Evolutionary conservation across 2,329 filamentous ascomycete genomes (phyloP), one percentile per base, ranked within the genome.

Genomic region (Hypoxylon sp.): DNA sequence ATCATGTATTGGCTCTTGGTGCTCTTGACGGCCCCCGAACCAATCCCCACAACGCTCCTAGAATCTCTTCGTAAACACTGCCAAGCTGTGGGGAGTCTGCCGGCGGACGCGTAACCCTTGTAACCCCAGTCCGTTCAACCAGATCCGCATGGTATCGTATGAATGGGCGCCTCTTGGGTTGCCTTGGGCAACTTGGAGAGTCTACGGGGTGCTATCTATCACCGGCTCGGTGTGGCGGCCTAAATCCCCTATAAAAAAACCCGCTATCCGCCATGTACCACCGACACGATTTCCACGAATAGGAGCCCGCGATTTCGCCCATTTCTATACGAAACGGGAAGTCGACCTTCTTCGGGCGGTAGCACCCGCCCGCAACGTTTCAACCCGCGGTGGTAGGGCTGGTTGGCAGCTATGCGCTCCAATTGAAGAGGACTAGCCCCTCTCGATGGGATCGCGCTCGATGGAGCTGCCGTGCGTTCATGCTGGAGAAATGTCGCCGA

Each of bases 291-390:
- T 43, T 43, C 40, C 40, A 29, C 17, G 17, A 51, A 47, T 36
- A 15, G 8, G 15, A 32, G 7, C 9, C 19, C 8, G 6, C 20
- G 9, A 12, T 34, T 23, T 12, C 12, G 7, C n/a, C 21, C 19
- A 42, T 41, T 20, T 30, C n/a, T 45, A 29, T 52, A 40, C 36
- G 17, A 47, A 52, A 32, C 9, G 9, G 36, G 49, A 32, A 47
- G 31, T 25, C 19, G 26, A 5, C 32, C 27, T 11, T 32, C n/a
- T 42, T 37, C n/a, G 3, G 21, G 19, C 15, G 19, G 34, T 17
- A 20, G 15, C 16, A 13, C 43, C 27, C 32, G 21, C 16, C 26
- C 21, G n/a, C 9, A 27, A 43, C 21, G 32, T 20, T 26, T 32
- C 31, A 16, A 7, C 21, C 27, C 25, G 42, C 35, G 21, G 29